Base-by-base conservation (phyloP, 169 alveolate species). In the Cryptosporidium felis region DNA sequence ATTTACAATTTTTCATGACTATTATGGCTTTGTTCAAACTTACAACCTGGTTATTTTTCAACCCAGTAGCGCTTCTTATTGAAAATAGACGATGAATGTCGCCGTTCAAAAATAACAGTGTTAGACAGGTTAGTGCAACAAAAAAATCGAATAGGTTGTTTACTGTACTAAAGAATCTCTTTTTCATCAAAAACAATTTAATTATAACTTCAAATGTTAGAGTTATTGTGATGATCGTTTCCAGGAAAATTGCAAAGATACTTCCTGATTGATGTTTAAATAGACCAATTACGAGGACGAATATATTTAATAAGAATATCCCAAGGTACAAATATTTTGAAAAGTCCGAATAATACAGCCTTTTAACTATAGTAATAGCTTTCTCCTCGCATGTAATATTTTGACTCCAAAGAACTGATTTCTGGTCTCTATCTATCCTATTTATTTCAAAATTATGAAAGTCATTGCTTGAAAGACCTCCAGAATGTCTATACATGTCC, bases 271-370 rank as follows among this genome's bases (percentile, higher is more conserved):
- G 49, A 30, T 34, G 45, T 1, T 21, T 56, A 32, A 74, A 53
- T 3, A 74, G 18, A n/a, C 85, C 85, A 21, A 18, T 74, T 12
- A 51, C 36, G 6, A 74, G 56, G 14, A 74, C 85, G 32, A 74
- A 53, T 5, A 74, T 18, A 56, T 74, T 74, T 32, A 74, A 21
- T 38, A 74, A 16, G 41, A 58, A 74, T n/a, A 74, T 74, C 21
- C 60, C 67, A 53, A 74, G 42, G 18, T 74, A 74, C 3, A 74
- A 42, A 34, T 53, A 74, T 56, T 74, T 74, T 47, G 85, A 74
- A 38, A 74, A 53, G 18, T 74, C 85, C n/a, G 85, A 74, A 32
- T 74, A 74, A 59, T 74, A 74, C 23, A 74, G 28, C 40, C 85
- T 49, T 23, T 74, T 74, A n/a, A 49, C 85, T 21, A 74, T 49